Evolutionary conservation across 2,329 filamentous ascomycete genomes (phyloP).

Genomic region (Claviceps purpurea): DNA sequence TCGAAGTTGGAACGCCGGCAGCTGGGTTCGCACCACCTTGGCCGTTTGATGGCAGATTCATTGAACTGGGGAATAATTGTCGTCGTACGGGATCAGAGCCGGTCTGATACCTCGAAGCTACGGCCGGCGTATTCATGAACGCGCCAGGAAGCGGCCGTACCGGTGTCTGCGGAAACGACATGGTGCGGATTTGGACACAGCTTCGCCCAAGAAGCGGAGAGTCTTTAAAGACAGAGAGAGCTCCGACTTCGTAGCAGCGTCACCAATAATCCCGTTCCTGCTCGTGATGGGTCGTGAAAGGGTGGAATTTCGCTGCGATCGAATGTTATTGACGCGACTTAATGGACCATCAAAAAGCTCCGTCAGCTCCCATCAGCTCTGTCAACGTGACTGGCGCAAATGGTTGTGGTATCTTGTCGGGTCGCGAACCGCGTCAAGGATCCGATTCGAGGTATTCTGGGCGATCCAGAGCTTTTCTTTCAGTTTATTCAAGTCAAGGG

Average conservation of each 20-base stretch:
- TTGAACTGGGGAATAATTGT: slow-evolving; percentile 31
- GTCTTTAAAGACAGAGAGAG: not conserved
- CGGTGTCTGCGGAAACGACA: slow-evolving; percentile 48
- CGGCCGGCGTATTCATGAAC: slow-evolving; percentile 62
- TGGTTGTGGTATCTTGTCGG: not conserved
- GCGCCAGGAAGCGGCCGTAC: slow-evolving; percentile 62
- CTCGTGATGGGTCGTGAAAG: not conserved
- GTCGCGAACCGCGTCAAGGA: not conserved
- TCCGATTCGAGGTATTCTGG: not conserved
- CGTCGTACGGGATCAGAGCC: slow-evolving; percentile 35
- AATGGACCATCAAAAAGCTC: slow-evolving; percentile 2
- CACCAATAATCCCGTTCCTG: not conserved
- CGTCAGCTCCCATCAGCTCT: not conserved
- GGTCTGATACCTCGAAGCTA: slow-evolving; percentile 33
- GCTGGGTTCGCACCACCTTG: slow-evolving; percentile 7
- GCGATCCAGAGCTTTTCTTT: not conserved
- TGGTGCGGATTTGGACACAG: slow-evolving; percentile 17
- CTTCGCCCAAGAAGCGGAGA: not conserved
- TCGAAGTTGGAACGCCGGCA: slow-evolving; percentile 4
- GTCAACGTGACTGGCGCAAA: not conserved
- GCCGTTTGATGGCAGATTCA: slow-evolving; percentile 11
- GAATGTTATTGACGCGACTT: slow-evolving; percentile 4
- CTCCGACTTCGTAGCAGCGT: not conserved
- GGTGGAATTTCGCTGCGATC: not conserved
- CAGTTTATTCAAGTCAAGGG: not conserved